phyloP scores from a whole-genome alignment of 2,329 filamentous ascomycete genomes.

The Microdochium bolleyi region DNA sequence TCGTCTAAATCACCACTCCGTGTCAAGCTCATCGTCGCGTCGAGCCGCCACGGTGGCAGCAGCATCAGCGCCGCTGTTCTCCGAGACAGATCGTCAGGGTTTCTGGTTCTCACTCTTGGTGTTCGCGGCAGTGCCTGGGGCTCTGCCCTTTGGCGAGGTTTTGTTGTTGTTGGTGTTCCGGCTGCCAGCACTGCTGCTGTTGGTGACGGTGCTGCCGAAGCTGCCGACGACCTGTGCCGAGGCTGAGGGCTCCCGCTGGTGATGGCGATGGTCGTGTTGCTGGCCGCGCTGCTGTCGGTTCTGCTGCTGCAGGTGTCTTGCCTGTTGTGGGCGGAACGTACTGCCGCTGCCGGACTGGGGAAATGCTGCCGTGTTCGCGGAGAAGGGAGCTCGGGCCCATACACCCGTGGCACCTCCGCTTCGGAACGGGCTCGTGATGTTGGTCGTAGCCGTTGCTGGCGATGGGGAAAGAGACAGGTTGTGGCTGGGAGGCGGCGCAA shows the following conservation, averaged over 20 bases:
- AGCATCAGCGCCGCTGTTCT: not conserved
- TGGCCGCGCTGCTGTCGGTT: not conserved
- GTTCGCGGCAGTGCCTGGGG: not conserved
- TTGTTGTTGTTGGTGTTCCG: not conserved
- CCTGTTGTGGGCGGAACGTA: not conserved
- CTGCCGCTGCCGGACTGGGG: not conserved
- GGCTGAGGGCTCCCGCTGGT: not conserved
- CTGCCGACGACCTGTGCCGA: constrained; percentile 51
- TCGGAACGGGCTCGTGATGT: not conserved
- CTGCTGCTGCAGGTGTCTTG: not conserved
- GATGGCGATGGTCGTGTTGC: not conserved
- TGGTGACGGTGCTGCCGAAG: constrained; percentile 73
- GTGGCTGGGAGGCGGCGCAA: not conserved
- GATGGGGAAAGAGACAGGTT: not conserved
- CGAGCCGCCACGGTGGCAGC: too few relatives aligned
- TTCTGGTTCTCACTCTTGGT: not conserved
- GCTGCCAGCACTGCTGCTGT: constrained; percentile 47
- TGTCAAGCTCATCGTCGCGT: not conserved
- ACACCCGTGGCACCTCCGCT: not conserved
- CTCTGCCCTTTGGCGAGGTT: not conserved
- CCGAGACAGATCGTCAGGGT: not conserved
- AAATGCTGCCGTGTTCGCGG: not conserved
- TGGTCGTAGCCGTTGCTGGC: not conserved
- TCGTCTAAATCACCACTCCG: not conserved
- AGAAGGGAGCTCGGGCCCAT: not conserved